phyloP scores from a whole-genome alignment of 768 basidiomycete genomes.

The Naganishia antarctica region DNA sequence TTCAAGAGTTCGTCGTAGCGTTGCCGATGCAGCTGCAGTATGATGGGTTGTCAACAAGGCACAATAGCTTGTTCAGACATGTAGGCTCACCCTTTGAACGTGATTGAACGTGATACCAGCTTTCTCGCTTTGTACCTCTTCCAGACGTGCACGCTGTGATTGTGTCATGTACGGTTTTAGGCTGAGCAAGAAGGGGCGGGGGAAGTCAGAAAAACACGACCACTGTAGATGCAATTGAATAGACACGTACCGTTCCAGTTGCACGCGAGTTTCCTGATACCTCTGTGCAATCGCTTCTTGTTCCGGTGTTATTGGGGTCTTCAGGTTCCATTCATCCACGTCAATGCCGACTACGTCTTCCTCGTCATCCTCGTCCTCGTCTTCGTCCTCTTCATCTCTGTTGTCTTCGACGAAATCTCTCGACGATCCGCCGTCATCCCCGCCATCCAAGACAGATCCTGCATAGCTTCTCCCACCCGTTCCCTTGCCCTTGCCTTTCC shows the following conservation, averaged over 20 bases:
- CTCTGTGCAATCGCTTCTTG: constrained; percentile 19
- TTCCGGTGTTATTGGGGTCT: constrained; percentile 14
- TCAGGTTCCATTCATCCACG: constrained; percentile 12
- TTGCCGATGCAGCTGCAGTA: constrained; percentile 10
- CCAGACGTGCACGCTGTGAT: constrained; percentile 4
- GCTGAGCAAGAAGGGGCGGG: too few relatives aligned
- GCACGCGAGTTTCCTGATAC: constrained; percentile 11
- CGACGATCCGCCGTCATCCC: not conserved
- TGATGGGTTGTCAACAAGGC: too few relatives aligned
- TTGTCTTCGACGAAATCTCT: constrained; percentile 8
- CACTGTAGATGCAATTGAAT: not conserved
- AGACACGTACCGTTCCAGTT: constrained; percentile 8
- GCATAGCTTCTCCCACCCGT: constrained; percentile 15
- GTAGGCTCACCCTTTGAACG: constrained; percentile 6
- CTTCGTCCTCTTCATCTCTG: constrained; percentile 1
- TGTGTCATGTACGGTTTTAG: constrained; percentile 7
- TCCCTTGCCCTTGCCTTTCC: not conserved
- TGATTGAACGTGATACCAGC: constrained; percentile 21
- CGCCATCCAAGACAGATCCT: constrained; percentile 3
- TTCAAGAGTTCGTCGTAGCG: constrained; percentile 15
- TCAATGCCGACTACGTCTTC: constrained; percentile 1
- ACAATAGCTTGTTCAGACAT: too few relatives aligned
- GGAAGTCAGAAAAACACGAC: too few relatives aligned
- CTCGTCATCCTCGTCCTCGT: constrained; percentile 16
- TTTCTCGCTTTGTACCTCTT: constrained; percentile 17